These are phyloP conservation scores for Trichophyton schoenleinii DNA, from an alignment of 2,329 filamentous ascomycete genomes.

Conservation along the genomic window DNA sequence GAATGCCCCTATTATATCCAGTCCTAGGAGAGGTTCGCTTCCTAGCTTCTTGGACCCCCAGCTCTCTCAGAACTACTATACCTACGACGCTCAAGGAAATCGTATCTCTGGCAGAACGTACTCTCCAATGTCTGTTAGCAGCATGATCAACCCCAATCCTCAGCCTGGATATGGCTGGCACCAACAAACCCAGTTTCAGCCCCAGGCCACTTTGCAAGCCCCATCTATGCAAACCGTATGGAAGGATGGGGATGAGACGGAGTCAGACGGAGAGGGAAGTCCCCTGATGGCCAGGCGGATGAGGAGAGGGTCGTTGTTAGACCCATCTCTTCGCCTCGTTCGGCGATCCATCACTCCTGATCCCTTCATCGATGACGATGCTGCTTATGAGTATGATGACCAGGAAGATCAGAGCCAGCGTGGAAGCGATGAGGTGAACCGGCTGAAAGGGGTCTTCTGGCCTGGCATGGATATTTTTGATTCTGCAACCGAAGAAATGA, in stretches of 20 bases:
- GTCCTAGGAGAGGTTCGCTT: slow-evolving; percentile 4
- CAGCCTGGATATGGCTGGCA: background rate
- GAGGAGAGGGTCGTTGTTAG: background rate
- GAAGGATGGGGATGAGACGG: slow-evolving; percentile 9
- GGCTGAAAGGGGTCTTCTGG: slow-evolving; percentile 38
- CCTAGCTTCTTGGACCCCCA: slow-evolving; percentile 13
- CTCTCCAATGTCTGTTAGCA: background rate
- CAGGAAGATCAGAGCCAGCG: slow-evolving; percentile 13
- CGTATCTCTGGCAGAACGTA: background rate
- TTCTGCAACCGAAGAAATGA: slow-evolving; percentile 38
- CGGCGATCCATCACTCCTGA: slow-evolving; percentile 10
- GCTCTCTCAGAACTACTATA: slow-evolving; percentile 11
- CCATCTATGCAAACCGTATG: slow-evolving; percentile 5
- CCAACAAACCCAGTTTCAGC: background rate
- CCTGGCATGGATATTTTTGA: slow-evolving; percentile 43
- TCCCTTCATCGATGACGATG: slow-evolving; percentile 15
- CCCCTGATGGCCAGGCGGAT: slow-evolving; percentile 9
- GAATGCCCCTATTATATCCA: background rate
- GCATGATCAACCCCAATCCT: background rate
- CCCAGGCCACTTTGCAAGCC: background rate
- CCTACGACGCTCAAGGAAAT: background rate
- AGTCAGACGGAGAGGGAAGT: slow-evolving; percentile 12
- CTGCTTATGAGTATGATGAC: slow-evolving; percentile 14
- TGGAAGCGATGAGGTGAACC: slow-evolving; percentile 25
- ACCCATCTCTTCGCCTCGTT: background rate